Evolutionary conservation across 169 alveolate species (phyloP).

Genomic region (Plasmodium blacklocki): DNA sequence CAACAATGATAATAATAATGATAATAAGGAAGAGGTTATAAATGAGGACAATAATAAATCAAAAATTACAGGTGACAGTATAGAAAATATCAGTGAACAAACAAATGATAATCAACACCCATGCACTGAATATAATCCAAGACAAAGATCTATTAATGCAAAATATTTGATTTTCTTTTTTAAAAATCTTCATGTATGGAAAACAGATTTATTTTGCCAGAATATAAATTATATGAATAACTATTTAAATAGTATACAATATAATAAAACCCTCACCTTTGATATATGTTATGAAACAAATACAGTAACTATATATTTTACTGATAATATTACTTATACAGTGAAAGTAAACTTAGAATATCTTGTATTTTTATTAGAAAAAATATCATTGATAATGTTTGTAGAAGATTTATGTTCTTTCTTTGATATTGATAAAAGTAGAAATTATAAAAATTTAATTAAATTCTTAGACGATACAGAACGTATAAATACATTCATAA

Average conservation of each 20-base stretch:
- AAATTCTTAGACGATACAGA: background rate
- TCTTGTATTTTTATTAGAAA: slow-evolving; percentile 57
- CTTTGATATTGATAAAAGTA: slow-evolving; percentile 2
- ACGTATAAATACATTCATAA: slow-evolving; percentile 8
- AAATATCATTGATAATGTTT: slow-evolving; percentile 46
- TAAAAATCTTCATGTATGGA: slow-evolving; percentile 49
- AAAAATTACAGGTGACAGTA: background rate
- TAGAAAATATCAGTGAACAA: background rate
- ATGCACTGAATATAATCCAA: background rate
- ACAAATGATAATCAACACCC: background rate
- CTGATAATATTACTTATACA: background rate
- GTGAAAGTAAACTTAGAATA: slow-evolving; percentile 8
- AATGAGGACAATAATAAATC: background rate
- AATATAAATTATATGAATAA: slow-evolving; percentile 26
- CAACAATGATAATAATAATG: background rate
- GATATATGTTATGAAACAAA: background rate
- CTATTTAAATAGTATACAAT: slow-evolving; percentile 1
- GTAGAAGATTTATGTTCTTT: slow-evolving; percentile 45
- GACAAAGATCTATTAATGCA: slow-evolving; percentile 31
- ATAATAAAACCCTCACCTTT: slow-evolving; percentile 17
- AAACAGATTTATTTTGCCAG: slow-evolving; percentile 13
- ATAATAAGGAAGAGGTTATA: background rate
- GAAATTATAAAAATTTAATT: background rate
- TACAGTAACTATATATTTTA: slow-evolving; percentile 5
- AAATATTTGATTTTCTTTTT: slow-evolving; percentile 46